These are phyloP conservation scores for Platanthera guangdongensis DNA, from an alignment of 106 monocot species.

Conservation along the genomic window DNA sequence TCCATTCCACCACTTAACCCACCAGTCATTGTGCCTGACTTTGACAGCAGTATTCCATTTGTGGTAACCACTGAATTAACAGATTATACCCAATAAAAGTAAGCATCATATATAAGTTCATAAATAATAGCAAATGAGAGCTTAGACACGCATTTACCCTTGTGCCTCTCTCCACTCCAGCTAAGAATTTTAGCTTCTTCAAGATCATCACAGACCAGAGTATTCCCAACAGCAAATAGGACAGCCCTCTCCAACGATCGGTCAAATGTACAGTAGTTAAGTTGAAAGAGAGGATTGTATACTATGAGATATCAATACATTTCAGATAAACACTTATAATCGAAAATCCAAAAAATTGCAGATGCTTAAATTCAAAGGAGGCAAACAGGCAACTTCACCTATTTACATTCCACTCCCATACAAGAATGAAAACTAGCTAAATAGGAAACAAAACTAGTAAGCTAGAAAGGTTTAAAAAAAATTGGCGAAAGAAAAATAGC, in stretches of 20 bases:
- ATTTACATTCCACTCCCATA: too few relatives aligned
- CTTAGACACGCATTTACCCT: constrained; percentile 38
- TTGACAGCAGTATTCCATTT: constrained; percentile 93
- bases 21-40: constrained; percentile 98
- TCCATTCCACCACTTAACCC: constrained; percentile 97
- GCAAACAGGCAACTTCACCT: too few relatives aligned
- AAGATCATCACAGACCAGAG: constrained; percentile 89
- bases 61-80: constrained; percentile 69
- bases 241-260: constrained; percentile 88
- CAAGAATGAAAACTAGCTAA: too few relatives aligned
- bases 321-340: not conserved
- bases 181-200: constrained; percentile 93
- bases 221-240: constrained; percentile 97
- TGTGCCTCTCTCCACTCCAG: constrained; percentile 92
- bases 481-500: too few relatives aligned
- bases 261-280: constrained; percentile 70
- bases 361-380: too few relatives aligned
- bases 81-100: constrained; percentile 9
- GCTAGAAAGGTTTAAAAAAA: too few relatives aligned
- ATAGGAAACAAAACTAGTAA: too few relatives aligned
- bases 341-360: not conserved
- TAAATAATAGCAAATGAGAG: not conserved
- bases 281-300: constrained; percentile 11
- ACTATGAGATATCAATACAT: not conserved
- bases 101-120: constrained; percentile 1